Conservation (phyloP, 371 early-diverging fungal genomes). For the Amoeboradix gromovi region DNA sequence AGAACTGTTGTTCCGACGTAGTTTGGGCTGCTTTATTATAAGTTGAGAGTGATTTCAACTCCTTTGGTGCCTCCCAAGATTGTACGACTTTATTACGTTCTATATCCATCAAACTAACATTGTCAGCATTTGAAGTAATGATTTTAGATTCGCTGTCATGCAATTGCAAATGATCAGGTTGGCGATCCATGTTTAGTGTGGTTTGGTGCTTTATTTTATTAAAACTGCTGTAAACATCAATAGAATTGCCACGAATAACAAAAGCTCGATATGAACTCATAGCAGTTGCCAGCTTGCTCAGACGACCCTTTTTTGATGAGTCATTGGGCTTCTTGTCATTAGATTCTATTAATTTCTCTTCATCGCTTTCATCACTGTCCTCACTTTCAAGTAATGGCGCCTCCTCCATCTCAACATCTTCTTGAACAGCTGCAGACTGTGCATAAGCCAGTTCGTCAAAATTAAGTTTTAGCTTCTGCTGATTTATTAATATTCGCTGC, state of each 20-base stretch:
- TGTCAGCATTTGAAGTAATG: background rate
- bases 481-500: background rate
- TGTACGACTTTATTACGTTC: conserved; percentile 69
- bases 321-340: no score
- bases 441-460: background rate
- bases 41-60: conserved; percentile 33
- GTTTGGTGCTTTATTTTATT: background rate
- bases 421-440: background rate
- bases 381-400: background rate
- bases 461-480: background rate
- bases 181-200: background rate
- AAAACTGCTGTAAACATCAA: background rate
- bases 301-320: background rate
- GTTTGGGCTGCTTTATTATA: conserved; percentile 41
- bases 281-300: background rate
- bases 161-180: background rate
- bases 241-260: background rate
- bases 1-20: conserved; percentile 33
- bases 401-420: background rate
- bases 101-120: conserved; percentile 32
- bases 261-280: background rate
- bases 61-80: conserved; percentile 33
- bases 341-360: background rate
- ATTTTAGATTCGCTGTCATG: background rate
- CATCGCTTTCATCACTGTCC: background rate